These are phyloP conservation scores for Usnea hakonensis DNA, from an alignment of 495 filamentous ascomycete species.

Conservation along the genomic window DNA sequence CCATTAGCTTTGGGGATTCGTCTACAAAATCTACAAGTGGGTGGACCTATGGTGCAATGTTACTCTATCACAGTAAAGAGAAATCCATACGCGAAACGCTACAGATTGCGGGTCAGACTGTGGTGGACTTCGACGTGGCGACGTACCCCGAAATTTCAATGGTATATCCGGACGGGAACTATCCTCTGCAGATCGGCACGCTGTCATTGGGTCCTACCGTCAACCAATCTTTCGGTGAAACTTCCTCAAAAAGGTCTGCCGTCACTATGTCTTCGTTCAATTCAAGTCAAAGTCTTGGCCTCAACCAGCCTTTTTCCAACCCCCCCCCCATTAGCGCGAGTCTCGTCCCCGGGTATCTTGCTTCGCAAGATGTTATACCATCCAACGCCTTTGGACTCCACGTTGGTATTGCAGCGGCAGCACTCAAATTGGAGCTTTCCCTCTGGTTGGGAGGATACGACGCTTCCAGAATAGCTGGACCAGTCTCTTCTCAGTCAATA, in stretches of 20 bases:
- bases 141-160: background rate
- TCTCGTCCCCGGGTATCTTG: background rate
- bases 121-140: background rate
- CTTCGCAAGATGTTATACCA: slow-evolving; percentile 22
- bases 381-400: slow-evolving; percentile 49
- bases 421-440: slow-evolving; percentile 34
- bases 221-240: background rate
- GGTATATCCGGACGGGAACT: background rate
- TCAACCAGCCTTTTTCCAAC: background rate
- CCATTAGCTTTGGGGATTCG: background rate
- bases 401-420: slow-evolving; percentile 42
- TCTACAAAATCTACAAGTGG: background rate
- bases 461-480: slow-evolving; percentile 30
- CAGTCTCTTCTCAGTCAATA: background rate
- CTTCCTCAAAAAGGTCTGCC: background rate
- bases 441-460: slow-evolving; percentile 46
- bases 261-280: background rate
- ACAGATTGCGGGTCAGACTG: no score
- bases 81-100: no score
- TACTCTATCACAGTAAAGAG: no score
- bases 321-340: background rate
- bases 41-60: slow-evolving; percentile 2
- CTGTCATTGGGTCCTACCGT: background rate
- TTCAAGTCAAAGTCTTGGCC: background rate
- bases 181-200: background rate